Evolutionary conservation across 75 land plant genomes (phyloP).

Genomic region (Gnetum montanum): DNA sequence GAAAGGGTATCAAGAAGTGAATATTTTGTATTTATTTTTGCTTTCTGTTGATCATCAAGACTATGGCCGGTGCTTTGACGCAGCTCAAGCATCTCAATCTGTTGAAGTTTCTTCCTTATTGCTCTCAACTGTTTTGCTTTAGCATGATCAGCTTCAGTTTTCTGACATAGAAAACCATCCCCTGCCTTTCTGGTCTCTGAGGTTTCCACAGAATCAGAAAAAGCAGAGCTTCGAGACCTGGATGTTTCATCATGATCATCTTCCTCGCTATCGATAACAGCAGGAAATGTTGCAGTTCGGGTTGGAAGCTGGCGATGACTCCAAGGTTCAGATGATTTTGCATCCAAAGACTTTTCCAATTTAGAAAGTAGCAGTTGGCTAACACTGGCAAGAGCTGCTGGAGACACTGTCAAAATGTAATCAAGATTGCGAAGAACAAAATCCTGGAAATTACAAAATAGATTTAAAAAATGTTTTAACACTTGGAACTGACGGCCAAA

Average conservation of each 20-base stretch:
- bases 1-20: constrained; percentile 44
- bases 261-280: constrained; percentile 74
- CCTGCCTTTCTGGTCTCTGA: constrained; percentile 11
- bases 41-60: constrained; percentile 87
- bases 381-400: constrained; percentile 47
- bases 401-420: constrained; percentile 65
- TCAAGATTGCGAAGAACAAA: constrained; percentile 80
- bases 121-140: constrained; percentile 72
- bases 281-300: constrained; percentile 83
- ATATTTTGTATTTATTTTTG: constrained; percentile 57
- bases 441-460: constrained; percentile 57
- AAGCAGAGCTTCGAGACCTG: constrained; percentile 20
- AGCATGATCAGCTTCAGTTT: constrained; percentile 33
- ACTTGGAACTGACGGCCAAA: not conserved
- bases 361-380: constrained; percentile 54
- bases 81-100: constrained; percentile 86
- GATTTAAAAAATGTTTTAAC: not conserved
- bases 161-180: constrained; percentile 46
- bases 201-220: constrained; percentile 8
- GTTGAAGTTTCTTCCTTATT: constrained; percentile 84
- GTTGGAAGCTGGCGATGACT: constrained; percentile 78
- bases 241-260: constrained; percentile 46
- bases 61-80: constrained; percentile 51
- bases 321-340: constrained; percentile 79
- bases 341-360: constrained; percentile 69